Base-by-base conservation (phyloP, 768 basidiomycete species). In the Pisolithus tinctorius region DNA sequence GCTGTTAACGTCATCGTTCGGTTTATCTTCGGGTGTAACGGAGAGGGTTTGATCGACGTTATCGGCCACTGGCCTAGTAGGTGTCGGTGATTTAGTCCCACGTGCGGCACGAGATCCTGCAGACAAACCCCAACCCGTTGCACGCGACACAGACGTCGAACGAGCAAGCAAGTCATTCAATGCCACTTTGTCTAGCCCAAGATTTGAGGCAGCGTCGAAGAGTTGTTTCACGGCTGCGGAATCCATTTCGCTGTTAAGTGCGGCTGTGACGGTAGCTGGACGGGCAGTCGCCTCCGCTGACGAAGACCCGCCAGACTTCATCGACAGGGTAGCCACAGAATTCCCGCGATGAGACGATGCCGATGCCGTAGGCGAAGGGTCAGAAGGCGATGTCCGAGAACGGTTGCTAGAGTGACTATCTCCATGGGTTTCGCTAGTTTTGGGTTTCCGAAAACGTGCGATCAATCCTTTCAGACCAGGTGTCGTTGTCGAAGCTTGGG, bases 401-500 rank as follows among this genome's bases (percentile, higher is more conserved):
- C 64, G 58, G 42, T 60, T 50, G 40, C 66, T 69, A 6, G 66
- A 70, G 45, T 59, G 59, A 34, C 69, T 59, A 56, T 65, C 60
- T 34, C 57, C 63, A 25, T 52, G 9, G 23, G 54, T 54, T 45
- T 70, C 67, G 39, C 54, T 26, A 23, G 63, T 55, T 42, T 69
- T 69, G 36, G 68, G 62, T 51, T 58, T 71, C 36, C 86, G 77
- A 63, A 91, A 87, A 29, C 86, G 81, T 27, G 87, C 80, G 79
- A 92, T 89, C 66, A 92, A 84, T 13, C 88, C 84, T 65, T 81
- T 87, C 25, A 91, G 61, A 20, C 87, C 84, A 31, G 88, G 88
- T 17, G 82, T 75, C 26, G 85, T 79, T 20, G 84, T 81, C 4
- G 86, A 79, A 57, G 85, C 14, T 34, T 34, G 82, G n/a, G 85